phyloP scores from a whole-genome alignment of 148 eudicot genomes.

The Euryodendron excelsum region DNA sequence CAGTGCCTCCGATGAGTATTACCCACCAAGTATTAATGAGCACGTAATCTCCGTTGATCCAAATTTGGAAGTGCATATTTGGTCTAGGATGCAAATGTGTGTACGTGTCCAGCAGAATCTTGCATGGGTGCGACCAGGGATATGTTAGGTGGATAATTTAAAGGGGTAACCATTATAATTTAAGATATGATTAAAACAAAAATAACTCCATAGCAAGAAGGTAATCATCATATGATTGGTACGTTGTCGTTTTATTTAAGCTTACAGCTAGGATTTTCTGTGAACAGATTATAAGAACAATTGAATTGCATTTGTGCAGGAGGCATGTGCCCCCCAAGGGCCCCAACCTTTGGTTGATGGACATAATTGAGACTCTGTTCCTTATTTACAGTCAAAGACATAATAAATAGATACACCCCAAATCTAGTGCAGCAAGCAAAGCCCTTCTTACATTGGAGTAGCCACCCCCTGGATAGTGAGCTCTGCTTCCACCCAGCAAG shows the following conservation, averaged over 20 bases:
- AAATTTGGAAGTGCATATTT: background rate
- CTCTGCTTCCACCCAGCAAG: background rate
- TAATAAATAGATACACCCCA: background rate
- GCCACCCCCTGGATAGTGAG: constrained; percentile 1
- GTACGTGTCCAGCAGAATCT: background rate
- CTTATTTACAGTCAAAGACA: background rate
- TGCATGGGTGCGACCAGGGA: background rate
- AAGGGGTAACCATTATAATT: background rate
- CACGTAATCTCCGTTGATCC: background rate
- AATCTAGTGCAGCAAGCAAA: no score
- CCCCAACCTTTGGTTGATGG: no score
- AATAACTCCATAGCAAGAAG: no score
- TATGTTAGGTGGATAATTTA: background rate
- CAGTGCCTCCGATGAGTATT: background rate
- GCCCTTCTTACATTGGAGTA: background rate
- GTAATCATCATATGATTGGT: no score
- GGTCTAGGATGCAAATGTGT: background rate
- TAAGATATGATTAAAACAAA: background rate
- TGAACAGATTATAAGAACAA: background rate
- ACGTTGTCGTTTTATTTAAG: no score
- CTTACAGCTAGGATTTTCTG: background rate
- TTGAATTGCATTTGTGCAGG: background rate
- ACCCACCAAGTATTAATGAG: background rate
- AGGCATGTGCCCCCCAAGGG: no score
- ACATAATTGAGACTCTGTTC: no score